phyloP scores from a whole-genome alignment of 305 asterid genomes.

The Solanum hybrid region DNA sequence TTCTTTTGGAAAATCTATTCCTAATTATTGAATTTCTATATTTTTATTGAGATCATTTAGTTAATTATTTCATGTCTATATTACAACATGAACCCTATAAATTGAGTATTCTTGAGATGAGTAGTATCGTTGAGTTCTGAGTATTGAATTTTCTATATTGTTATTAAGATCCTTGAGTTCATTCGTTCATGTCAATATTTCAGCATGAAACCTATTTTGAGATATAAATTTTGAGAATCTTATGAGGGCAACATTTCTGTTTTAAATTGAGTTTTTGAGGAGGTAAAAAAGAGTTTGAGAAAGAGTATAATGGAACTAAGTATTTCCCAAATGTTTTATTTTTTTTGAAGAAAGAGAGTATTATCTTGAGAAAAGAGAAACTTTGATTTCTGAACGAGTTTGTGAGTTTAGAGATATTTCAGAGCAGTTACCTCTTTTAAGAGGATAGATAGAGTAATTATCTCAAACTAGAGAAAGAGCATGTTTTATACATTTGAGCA shows the following conservation, averaged over 20 bases:
- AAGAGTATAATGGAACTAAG: background rate
- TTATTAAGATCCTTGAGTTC: background rate
- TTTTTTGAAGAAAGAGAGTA: background rate
- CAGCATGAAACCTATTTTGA: background rate
- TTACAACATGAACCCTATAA: background rate
- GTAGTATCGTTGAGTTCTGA: background rate
- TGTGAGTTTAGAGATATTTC: too few relatives aligned
- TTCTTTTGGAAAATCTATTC: background rate
- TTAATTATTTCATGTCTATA: background rate
- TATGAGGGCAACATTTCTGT: background rate
- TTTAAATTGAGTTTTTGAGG: background rate
- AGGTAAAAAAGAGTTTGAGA: background rate
- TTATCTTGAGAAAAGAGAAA: background rate
- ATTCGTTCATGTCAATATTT: background rate
- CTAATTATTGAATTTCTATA: background rate
- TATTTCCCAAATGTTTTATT: background rate
- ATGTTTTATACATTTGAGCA: background rate
- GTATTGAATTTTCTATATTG: background rate
- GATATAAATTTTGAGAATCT: background rate
- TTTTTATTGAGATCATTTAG: background rate
- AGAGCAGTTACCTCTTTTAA: background rate
- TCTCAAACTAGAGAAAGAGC: background rate
- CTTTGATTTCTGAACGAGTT: background rate
- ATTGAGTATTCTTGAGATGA: background rate
- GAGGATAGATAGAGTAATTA: background rate